Base-by-base conservation (phyloP, 2,329 filamentous ascomycete species). In the Arachnomyces sp. region DNA sequence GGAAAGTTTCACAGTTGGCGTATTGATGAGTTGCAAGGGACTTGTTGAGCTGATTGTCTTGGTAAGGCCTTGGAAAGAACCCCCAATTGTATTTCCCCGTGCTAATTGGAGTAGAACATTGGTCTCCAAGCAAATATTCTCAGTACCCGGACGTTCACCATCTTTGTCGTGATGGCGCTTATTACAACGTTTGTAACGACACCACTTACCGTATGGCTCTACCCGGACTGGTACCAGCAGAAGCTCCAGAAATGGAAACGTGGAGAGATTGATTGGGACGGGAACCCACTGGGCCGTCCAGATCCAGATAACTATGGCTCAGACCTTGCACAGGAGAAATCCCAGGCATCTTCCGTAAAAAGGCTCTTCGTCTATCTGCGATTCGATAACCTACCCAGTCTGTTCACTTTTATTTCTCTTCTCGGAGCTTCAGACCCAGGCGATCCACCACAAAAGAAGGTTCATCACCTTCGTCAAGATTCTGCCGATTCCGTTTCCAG, bases 11-110 rank as follows among this genome's bases (percentile, higher is more conserved):
- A 79, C 86, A 1, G 92, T 96, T 50, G 90, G 90, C 11, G 79
- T 82, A 12, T 66, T 95, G 53, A 96, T 96, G 90, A 94, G 86
- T 64, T 96, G 90, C 63, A 96, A 96, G 62, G 90, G 90, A 53
- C 72, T 96, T 7, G 89, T 95, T 1, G 89, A 95, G 61, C 69
- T 96, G 38, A 95, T 96, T 59, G 89, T 95, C n/a, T 62, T 94
- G 61, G 86, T 89, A 71, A 65, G 79, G 9, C 9, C 21, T 25
- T 9, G 5, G 9, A 25, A 25, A 5, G 21, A n/a, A n/a, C n/a
- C 53, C 9, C 13, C 15, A n/a, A 36, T 57, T 18, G 15, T 25
- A 25, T 25, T 9, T 25, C 5, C 21, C 21, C 21, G 5, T 25
- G 35, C 9, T 28, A 14, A 31, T 25, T 17, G 30, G 42, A 25